Base-by-base conservation (phyloP, 2,329 filamentous ascomycete genomes). In the Phaeosphaeriaceae sp. region DNA sequence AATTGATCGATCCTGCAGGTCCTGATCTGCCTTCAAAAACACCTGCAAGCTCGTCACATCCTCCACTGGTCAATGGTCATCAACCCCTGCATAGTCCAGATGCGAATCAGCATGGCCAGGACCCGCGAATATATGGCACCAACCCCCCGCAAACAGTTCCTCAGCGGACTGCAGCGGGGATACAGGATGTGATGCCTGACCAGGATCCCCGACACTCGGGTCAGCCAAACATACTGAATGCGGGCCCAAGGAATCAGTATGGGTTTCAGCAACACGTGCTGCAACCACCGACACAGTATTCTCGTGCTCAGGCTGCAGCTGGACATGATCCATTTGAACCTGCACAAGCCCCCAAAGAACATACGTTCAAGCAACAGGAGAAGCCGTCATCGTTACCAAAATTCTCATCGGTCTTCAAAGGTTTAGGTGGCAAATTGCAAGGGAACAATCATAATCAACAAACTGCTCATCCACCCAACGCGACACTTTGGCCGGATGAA, bases 381-480 rank as follows among this genome's bases (percentile, higher is more conserved):
- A 74, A 75, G 54, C 25, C 54, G 13, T 66, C 67, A 9, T 61
- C 64, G 0, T 71, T 66, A 22, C 69, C 70, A 20, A 72, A 67
- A 27, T 44, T 76, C n/a, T 63, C 69, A 17, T 73, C 69, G n/a
- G 67, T 86, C n/a, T 82, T 87, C 61, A 85, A 84, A 61, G 62
- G 55, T 17, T 54, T 76, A 22, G 73, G 62, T 42, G 66, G 69
- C 47, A 73, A 71, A 51, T 56, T 60, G 19, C 65, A 67, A 33
- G 46, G 60, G 22, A 63, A 58, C 36, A 48, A 51, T 6, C 62
- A 66, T 48, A 48, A 51, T 6, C 62, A 66, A 48, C 54, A 61
- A 31, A 21, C 40, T 6, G 21, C 61, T 2, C 61, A 41, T 27
- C 25, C 51, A n/a, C 48, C 51, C 13, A 62, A 44, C 48, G 48